These are phyloP conservation scores for Candida pseudoglaebosa DNA, from an alignment of 805 yeast species.

Conservation along the genomic window DNA sequence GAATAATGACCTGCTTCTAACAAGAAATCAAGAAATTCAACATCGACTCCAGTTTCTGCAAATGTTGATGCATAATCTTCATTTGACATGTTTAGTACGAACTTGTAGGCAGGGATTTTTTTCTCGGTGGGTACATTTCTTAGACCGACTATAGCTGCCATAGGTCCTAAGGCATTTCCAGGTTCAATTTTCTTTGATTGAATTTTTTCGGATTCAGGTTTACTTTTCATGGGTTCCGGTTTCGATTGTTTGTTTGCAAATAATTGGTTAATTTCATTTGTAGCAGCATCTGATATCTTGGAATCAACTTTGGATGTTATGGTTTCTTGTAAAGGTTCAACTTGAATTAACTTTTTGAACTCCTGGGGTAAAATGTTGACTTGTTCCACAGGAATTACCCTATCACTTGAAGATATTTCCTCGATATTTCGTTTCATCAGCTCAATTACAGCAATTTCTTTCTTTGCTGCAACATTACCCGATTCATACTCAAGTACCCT, in stretches of 20 bases:
- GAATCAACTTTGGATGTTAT: not conserved
- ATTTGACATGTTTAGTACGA: conserved; percentile 28
- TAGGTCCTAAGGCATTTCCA: conserved; percentile 19
- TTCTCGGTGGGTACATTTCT: conserved; percentile 21
- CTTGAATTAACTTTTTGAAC: conserved; percentile 12
- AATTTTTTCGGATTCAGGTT: conserved; percentile 9
- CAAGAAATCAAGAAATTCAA: conserved; percentile 44
- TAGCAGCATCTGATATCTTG: conserved; percentile 1
- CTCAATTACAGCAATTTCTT: conserved; percentile 24
- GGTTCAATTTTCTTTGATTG: conserved; percentile 4
- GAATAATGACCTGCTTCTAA: conserved; percentile 37
- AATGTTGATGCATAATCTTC: conserved; percentile 28
- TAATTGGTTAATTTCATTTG: conserved; percentile 15
- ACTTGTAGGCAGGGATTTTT: conserved; percentile 29
- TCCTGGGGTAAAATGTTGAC: conserved; percentile 44
- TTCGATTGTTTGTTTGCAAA: conserved; percentile 10
- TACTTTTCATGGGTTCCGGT: not conserved
- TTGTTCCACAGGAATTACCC: conserved; percentile 31
- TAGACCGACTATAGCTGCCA: conserved; percentile 24
- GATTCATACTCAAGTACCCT: conserved; percentile 42
- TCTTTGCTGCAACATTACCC: conserved; percentile 31
- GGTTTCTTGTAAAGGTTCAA: not conserved
- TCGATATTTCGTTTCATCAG: conserved; percentile 7
- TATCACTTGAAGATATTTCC: not conserved
- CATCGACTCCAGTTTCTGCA: conserved; percentile 44